Evolutionary conservation across 1,284 basidiomycete genomes (phyloP).

Genomic region (Pseudozyma sp.): DNA sequence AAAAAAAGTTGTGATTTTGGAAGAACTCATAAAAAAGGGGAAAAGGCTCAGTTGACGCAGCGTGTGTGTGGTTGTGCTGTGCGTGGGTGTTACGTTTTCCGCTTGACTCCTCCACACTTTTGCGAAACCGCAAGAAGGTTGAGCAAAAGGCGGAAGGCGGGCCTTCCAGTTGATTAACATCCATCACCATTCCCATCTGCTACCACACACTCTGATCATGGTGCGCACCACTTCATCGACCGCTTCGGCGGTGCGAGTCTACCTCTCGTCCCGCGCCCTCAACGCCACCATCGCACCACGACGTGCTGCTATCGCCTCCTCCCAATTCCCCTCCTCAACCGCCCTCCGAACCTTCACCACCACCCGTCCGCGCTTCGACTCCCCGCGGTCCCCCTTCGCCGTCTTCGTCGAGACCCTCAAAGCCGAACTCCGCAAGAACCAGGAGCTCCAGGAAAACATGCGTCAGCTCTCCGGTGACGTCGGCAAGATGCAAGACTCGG

Average conservation of each 20-base stretch:
- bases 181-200: background rate
- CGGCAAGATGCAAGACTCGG: conserved; percentile 94
- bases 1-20: conserved; percentile 6
- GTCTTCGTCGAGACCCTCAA: conserved; percentile 93
- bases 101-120: too few species aligned
- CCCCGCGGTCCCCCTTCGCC: conserved; percentile 81
- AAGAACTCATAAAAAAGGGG: conserved; percentile 1
- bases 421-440: conserved; percentile 91
- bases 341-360: conserved; percentile 18
- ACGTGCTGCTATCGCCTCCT: conserved; percentile 2
- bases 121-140: too few species aligned
- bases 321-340: background rate
- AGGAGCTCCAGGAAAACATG: conserved; percentile 94
- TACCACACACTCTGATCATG: conserved; percentile 9
- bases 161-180: too few species aligned
- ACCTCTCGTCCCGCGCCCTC: conserved; percentile 25
- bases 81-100: too few species aligned
- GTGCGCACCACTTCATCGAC: conserved; percentile 14
- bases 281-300: conserved; percentile 23
- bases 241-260: conserved; percentile 12
- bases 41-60: background rate
- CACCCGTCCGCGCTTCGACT: conserved; percentile 8
- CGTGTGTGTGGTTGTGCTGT: too few species aligned
- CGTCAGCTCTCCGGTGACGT: conserved; percentile 97
- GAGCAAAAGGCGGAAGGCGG: too few species aligned